phyloP scores from a whole-genome alignment of 1,139 yeast species.

The Yamadazyma epiphylla region DNA sequence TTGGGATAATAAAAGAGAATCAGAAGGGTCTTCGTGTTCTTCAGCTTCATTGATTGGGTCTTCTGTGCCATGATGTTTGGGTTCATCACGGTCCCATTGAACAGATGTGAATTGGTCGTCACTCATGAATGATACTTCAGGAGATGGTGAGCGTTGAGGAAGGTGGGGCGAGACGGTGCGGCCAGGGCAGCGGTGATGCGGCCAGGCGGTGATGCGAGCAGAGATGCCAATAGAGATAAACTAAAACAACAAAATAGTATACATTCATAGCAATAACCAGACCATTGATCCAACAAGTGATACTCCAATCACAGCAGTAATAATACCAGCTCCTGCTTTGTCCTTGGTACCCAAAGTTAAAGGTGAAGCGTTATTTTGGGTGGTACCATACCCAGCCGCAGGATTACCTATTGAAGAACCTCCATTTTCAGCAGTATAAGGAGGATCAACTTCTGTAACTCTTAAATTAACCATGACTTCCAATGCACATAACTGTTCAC shows the following conservation, averaged over 20 bases:
- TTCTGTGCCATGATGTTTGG: not conserved
- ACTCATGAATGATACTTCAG: conserved; percentile 17
- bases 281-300: conserved; percentile 61
- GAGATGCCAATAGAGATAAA: too few relatives aligned
- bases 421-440: conserved; percentile 55
- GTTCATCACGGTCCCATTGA: conserved; percentile 51
- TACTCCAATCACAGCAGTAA: conserved; percentile 71
- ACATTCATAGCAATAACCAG: conserved; percentile 78
- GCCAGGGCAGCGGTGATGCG: too few relatives aligned
- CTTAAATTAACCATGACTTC: conserved; percentile 70
- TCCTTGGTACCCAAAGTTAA: conserved; percentile 59
- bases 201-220: too few relatives aligned
- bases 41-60: not conserved
- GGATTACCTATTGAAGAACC: conserved; percentile 60
- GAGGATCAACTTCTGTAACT: conserved; percentile 51
- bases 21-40: conserved; percentile 1
- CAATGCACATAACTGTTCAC: conserved; percentile 88
- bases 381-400: conserved; percentile 53
- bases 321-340: conserved; percentile 83
- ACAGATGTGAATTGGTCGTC: conserved; percentile 57
- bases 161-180: too few relatives aligned
- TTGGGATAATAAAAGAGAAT: not conserved
- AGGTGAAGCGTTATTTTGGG: conserved; percentile 36
- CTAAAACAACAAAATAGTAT: too few relatives aligned
- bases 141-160: too few relatives aligned